These are phyloP conservation scores for Sesbania bispinosa DNA, from an alignment of 306 rosid genomes.

Conservation along the genomic window DNA sequence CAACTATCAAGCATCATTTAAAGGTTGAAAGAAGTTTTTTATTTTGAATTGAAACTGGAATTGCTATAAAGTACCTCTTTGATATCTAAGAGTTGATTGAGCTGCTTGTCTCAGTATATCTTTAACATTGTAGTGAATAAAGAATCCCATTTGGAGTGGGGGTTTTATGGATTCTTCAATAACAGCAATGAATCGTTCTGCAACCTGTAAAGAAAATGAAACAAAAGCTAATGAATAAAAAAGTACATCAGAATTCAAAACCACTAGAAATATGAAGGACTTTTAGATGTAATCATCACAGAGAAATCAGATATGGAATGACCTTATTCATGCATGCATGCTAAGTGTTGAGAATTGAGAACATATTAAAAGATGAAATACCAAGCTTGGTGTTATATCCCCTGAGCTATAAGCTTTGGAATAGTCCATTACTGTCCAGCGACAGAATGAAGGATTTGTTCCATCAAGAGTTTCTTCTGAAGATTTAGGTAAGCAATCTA, in stretches of 20 bases:
- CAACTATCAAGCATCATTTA: background rate
- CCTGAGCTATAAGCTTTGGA: slow-evolving; percentile 65
- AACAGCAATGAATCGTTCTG: slow-evolving; percentile 61
- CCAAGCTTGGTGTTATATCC: slow-evolving; percentile 64
- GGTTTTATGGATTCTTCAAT: slow-evolving; percentile 53
- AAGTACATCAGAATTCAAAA: background rate
- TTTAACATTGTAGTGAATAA: slow-evolving; percentile 51
- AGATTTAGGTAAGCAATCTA: slow-evolving; percentile 50
- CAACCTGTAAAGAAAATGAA: slow-evolving; percentile 48
- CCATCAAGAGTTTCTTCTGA: slow-evolving; percentile 20
- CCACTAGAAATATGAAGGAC: background rate
- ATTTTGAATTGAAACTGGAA: background rate
- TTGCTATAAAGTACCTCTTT: slow-evolving; percentile 47
- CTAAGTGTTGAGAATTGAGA: background rate
- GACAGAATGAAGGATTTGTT: slow-evolving; percentile 32
- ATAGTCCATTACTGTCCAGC: slow-evolving; percentile 80
- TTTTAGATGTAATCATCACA: background rate
- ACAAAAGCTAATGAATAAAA: background rate
- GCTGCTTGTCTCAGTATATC: slow-evolving; percentile 77
- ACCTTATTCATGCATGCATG: slow-evolving; percentile 9
- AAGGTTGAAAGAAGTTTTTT: background rate
- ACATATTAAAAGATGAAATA: slow-evolving; percentile 28
- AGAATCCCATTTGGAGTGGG: slow-evolving; percentile 68
- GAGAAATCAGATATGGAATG: background rate
- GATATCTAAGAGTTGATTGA: slow-evolving; percentile 64